A percentile compares a stretch with the other conserved stretches of the same genome.
phyloP scores from a whole-genome alignment of 345 rosid species.

The Arabidopsis thaliana region DNA sequence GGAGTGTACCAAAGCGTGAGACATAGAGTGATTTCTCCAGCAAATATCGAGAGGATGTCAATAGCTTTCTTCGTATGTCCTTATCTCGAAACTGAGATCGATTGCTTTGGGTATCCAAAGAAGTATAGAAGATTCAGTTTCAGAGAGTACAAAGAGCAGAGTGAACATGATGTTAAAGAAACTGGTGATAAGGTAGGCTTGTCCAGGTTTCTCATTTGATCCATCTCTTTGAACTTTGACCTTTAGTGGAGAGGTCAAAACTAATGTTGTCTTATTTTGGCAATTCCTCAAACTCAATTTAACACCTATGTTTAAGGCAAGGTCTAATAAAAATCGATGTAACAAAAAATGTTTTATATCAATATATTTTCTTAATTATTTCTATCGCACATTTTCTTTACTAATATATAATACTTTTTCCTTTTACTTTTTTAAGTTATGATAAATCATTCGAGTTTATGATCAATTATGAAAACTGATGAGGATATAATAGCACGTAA shows the following conservation, averaged over 20 bases:
- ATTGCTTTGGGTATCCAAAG: conserved; percentile 51
- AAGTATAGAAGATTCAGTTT: conserved; percentile 63
- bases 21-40: conserved; percentile 69
- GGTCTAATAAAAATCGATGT: not conserved
- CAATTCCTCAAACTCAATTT: conserved; percentile 7
- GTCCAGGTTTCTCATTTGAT: conserved; percentile 60
- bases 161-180: conserved; percentile 56
- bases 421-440: not conserved
- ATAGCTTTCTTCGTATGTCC: conserved; percentile 75
- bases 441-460: not conserved
- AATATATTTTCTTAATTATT: not conserved
- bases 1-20: conserved; percentile 67
- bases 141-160: conserved; percentile 61
- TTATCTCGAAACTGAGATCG: conserved; percentile 51
- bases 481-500: not conserved
- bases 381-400: not conserved
- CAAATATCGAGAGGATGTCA: conserved; percentile 58
- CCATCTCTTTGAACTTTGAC: not conserved
- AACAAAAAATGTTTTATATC: conserved; percentile 11
- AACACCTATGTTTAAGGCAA: conserved; percentile 18
- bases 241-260: conserved; percentile 10
- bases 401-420: not conserved
- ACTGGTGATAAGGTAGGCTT: conserved; percentile 81
- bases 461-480: not conserved
- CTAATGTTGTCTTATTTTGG: conserved; percentile 23